These are phyloP conservation scores for Dactylellina leptospora DNA, from an alignment of 2,329 filamentous ascomycete genomes.

Conservation along the genomic window DNA sequence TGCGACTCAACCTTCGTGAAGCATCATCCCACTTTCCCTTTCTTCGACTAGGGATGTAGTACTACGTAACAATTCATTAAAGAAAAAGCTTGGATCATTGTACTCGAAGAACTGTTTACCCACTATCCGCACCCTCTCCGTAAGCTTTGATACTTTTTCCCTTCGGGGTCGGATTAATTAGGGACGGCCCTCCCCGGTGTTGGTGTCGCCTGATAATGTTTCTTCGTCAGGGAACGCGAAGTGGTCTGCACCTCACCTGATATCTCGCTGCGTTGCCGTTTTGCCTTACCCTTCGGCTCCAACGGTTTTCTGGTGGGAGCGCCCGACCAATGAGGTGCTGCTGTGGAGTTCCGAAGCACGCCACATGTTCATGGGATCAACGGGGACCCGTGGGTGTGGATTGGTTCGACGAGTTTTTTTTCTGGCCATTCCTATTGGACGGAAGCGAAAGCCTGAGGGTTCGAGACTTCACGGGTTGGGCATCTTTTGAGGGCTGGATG, in stretches of 20 bases:
- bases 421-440: conserved; percentile 27
- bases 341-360: conserved; percentile 49
- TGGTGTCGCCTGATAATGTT: conserved; percentile 26
- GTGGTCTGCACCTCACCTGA: conserved; percentile 54
- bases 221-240: conserved; percentile 5
- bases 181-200: conserved; percentile 37
- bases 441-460: conserved; percentile 5
- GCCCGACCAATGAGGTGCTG: background rate
- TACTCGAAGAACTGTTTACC: background rate
- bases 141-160: background rate
- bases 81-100: conserved; percentile 10
- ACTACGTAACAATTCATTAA: too few species aligned
- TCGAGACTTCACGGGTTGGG: background rate
- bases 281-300: background rate
- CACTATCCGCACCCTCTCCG: background rate
- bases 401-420: conserved; percentile 13
- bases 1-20: too few species aligned
- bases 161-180: conserved; percentile 36
- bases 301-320: background rate
- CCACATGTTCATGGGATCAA: conserved; percentile 37
- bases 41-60: too few species aligned
- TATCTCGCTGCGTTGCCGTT: conserved; percentile 34
- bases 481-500: too few species aligned
- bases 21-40: too few species aligned
- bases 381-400: conserved; percentile 1